A percentile compares a stretch with the other conserved stretches of the same genome.
Evolutionary conservation across 257 asterid species (phyloP).

Genomic region (Dorcoceras hygrometricum): DNA sequence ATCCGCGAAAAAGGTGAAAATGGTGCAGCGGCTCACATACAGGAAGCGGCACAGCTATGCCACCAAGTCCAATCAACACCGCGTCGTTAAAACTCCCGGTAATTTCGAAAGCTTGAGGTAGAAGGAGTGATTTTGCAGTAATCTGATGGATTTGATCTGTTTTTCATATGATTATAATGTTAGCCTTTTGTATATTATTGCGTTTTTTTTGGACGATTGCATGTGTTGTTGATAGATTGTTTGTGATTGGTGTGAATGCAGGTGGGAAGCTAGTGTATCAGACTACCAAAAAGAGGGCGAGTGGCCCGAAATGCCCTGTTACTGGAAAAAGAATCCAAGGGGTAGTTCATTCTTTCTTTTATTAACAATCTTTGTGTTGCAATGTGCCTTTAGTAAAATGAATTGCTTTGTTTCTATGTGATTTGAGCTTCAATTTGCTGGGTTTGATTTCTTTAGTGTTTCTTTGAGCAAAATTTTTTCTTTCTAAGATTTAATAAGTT

Average conservation of each 20-base stretch:
- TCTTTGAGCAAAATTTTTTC: too few relatives aligned
- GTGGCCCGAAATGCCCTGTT: conserved; percentile 27
- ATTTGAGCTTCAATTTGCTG: not conserved
- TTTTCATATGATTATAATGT: too few relatives aligned
- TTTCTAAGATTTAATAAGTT: too few relatives aligned
- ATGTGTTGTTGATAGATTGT: not conserved
- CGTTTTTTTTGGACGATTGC: not conserved
- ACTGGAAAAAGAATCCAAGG: conserved; percentile 28
- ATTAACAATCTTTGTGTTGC: not conserved
- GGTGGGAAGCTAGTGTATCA: conserved; percentile 25
- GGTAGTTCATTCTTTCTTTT: conserved; percentile 3
- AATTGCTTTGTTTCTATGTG: not conserved
- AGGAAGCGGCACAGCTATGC: conserved; percentile 31
- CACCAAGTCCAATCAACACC: conserved; percentile 29
- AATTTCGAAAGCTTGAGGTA: not conserved
- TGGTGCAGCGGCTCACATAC: conserved; percentile 30
- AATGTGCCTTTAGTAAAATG: not conserved
- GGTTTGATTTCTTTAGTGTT: too few relatives aligned
- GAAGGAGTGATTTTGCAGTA: not conserved
- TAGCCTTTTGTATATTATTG: not conserved
- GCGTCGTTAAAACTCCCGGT: conserved; percentile 31
- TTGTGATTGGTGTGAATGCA: not conserved
- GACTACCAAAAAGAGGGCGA: conserved; percentile 27
- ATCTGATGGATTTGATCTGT: not conserved
- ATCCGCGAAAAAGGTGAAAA: conserved; percentile 15